Evolutionary conservation across 805 yeast genomes (phyloP).

Genomic region (Wickerhamiella australiensis): DNA sequence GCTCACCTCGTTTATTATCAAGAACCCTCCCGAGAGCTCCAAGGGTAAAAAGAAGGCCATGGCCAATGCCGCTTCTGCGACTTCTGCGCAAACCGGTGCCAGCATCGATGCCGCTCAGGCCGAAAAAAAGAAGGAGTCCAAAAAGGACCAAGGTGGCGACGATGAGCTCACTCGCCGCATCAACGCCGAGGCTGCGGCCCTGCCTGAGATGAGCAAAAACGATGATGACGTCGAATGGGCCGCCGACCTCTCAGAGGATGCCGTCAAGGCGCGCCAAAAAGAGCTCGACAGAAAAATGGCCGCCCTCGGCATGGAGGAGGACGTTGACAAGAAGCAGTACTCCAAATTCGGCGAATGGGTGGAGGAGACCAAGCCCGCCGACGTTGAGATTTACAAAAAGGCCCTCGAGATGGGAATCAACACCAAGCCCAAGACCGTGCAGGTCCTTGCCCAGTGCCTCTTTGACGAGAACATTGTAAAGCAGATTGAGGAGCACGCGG

Average conservation of each 20-base stretch:
- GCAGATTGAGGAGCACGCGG: conserved; percentile 66
- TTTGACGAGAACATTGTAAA: conserved; percentile 59
- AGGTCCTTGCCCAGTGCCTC: conserved; percentile 83
- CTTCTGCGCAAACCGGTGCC: conserved; percentile 23
- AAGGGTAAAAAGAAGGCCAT: conserved; percentile 57
- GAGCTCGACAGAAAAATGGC: conserved; percentile 51
- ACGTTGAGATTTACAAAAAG: conserved; percentile 86
- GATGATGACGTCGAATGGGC: conserved; percentile 85
- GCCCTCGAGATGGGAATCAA: conserved; percentile 66
- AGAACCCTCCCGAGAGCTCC: conserved; percentile 58
- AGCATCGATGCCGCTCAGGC: conserved; percentile 27
- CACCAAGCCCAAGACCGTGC: conserved; percentile 63
- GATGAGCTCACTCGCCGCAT: conserved; percentile 67
- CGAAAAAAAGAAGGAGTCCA: conserved; percentile 30
- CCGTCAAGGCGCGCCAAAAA: conserved; percentile 80
- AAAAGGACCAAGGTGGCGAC: conserved; percentile 36
- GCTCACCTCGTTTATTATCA: conserved; percentile 72
- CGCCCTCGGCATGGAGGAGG: conserved; percentile 28
- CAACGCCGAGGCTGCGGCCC: conserved; percentile 69
- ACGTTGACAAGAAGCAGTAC: conserved; percentile 38
- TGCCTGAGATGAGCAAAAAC: conserved; percentile 39
- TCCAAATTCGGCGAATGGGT: conserved; percentile 88
- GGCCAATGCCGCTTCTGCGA: conserved; percentile 51
- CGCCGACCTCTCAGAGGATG: conserved; percentile 93
- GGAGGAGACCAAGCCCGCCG: conserved; percentile 55